Conservation (phyloP, 768 basidiomycete genomes). For the Amanita phalloides region DNA sequence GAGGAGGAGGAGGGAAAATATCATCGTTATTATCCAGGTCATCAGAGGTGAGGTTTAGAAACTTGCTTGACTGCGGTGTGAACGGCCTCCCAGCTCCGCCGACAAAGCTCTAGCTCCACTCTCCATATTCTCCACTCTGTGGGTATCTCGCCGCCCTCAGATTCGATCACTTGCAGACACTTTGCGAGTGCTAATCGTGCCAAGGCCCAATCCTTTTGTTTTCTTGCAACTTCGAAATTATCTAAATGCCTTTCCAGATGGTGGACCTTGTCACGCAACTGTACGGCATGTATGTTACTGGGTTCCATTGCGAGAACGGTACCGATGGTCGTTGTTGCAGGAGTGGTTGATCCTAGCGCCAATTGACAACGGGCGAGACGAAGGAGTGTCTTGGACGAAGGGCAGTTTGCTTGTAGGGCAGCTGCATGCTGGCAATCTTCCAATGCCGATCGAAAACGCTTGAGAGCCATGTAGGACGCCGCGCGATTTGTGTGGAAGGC, state of each 20-base stretch:
- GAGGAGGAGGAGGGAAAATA: constrained; percentile 1
- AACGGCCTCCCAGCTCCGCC: constrained; percentile 67
- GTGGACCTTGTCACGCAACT: constrained; percentile 50
- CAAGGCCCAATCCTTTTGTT: constrained; percentile 62
- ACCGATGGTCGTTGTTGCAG: constrained; percentile 60
- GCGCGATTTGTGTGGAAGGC: constrained; percentile 81
- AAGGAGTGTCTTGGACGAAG: constrained; percentile 68
- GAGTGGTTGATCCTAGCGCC: constrained; percentile 59
- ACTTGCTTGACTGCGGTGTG: constrained; percentile 62
- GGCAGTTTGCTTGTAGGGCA: constrained; percentile 46
- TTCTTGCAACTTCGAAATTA: constrained; percentile 47
- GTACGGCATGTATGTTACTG: constrained; percentile 43
- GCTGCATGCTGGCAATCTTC: constrained; percentile 72
- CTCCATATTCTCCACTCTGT: constrained; percentile 74
- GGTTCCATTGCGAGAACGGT: constrained; percentile 52
- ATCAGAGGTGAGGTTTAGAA: constrained; percentile 1
- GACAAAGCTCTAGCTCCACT: constrained; percentile 66
- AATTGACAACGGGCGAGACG: constrained; percentile 80
- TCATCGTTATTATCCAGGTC: not conserved
- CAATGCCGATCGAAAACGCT: constrained; percentile 65
- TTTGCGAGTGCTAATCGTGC: constrained; percentile 74
- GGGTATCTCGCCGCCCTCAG: constrained; percentile 67
- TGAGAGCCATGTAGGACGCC: constrained; percentile 74
- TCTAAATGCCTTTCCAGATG: constrained; percentile 56
- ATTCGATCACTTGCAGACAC: constrained; percentile 61